Conservation (phyloP, 2,329 filamentous ascomycete species). For the Grosmannia serpens region DNA sequence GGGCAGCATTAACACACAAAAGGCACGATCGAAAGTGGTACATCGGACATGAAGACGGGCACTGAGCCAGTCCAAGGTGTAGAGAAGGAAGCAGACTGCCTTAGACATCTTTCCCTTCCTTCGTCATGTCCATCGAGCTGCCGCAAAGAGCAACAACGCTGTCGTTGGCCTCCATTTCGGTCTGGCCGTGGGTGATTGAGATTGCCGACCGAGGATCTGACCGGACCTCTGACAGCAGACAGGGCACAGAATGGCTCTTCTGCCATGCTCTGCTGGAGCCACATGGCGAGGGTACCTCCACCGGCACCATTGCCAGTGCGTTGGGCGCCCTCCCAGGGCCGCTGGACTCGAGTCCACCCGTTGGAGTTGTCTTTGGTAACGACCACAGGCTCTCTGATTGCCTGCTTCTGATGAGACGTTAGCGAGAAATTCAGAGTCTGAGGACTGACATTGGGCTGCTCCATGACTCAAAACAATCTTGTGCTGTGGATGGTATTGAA, state of each 20-base stretch:
- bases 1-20: no score
- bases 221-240: not conserved
- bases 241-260: not conserved
- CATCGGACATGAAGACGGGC: no score
- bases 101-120: not conserved
- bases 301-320: no score
- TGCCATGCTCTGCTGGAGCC: not conserved
- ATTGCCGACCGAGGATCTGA: not conserved
- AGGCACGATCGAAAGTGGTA: no score
- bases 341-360: no score
- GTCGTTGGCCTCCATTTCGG: not conserved
- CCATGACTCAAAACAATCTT: no score
- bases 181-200: not conserved
- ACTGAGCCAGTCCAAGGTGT: no score
- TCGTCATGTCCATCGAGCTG: not conserved
- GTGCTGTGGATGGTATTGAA: no score
- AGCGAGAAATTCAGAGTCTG: no score
- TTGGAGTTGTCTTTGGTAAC: not conserved
- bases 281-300: not conserved
- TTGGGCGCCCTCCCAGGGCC: no score
- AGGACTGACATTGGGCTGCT: no score
- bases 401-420: not conserved
- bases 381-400: not conserved
- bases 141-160: not conserved
- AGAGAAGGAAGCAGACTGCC: no score